Base-by-base conservation (phyloP, 1,284 basidiomycete species). In the Irpex sp. region DNA sequence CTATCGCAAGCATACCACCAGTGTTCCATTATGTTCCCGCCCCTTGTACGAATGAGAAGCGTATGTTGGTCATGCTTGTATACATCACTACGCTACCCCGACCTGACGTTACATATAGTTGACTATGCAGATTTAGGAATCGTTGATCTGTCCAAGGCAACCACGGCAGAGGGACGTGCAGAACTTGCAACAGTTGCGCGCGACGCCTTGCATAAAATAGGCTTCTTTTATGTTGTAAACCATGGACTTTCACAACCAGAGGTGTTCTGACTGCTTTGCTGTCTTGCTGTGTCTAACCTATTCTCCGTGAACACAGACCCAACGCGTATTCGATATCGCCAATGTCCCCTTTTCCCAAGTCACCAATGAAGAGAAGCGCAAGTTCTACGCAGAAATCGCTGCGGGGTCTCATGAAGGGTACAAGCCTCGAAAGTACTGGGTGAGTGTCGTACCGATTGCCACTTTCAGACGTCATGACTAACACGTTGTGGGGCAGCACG, bases 41-140 rank as follows among this genome's bases (percentile, higher is more conserved):
- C 13, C 70, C 75, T n/a, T 55, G 64, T 4, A 72, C 72, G 0
- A 62, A 65, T 3, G 71, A 71, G 58, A 47, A 67, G 8, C 55
- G 72, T 72, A 50, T 54, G 72, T 65, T 8, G 11, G 19, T 26
- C 5, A 8, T 5, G 17, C 15, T 15, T n/a, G 17, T n/a, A 11
- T 36, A 11, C 11, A 36, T 5, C 11, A 7, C 1, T 13, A 19
- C 13, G 1, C 19, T 5, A 57, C 17, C 9, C 49, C 15, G 54
- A n/a, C 17, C 19, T 9, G 8, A 9, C 15, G 35, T 47, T 13
- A 53, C n/a, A 4, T 36, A 21, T 55, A 89, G 87, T 89, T 73
- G 83, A 88, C 46, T 90, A 85, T 76, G 90, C 87, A 0, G 82
- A 89, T 57, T 79, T 92, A 19, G 80, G 85, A 17, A 79, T 84